These are phyloP conservation scores for Ophiosphaerella korrae DNA, from an alignment of 2,329 filamentous ascomycete genomes.

Conservation along the genomic window DNA sequence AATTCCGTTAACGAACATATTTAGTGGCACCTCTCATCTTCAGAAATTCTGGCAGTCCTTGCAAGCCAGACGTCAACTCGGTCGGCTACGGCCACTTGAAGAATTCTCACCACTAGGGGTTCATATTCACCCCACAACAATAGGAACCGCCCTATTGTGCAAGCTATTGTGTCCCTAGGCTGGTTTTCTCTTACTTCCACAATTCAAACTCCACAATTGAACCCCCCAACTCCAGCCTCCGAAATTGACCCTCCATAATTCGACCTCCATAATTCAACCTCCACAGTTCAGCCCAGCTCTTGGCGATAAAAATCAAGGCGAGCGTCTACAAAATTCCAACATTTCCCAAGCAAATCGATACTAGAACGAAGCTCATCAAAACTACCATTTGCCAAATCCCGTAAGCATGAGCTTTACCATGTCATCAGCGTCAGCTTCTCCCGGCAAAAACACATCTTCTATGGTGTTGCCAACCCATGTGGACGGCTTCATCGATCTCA, in stretches of 20 bases:
- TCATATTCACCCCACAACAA: conserved; percentile 1
- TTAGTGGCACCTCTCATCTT: no score
- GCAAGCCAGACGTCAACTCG: background rate
- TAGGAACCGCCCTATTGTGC: background rate
- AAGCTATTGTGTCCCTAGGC: background rate
- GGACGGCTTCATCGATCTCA: conserved; percentile 29
- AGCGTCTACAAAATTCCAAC: no score
- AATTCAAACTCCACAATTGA: background rate
- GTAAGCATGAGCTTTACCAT: conserved; percentile 9
- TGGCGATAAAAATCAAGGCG: no score
- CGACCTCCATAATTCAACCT: no score
- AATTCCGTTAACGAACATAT: no score
- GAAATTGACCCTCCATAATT: no score
- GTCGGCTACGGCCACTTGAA: background rate
- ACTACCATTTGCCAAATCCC: no score
- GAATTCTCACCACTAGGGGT: background rate
- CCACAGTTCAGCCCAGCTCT: no score
- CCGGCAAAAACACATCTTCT: conserved; percentile 6
- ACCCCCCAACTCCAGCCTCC: background rate
- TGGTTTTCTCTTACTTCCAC: background rate
- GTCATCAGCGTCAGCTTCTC: conserved; percentile 1
- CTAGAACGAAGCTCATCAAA: no score
- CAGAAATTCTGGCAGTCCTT: background rate
- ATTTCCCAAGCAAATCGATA: no score
- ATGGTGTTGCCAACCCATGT: conserved; percentile 19